These are phyloP conservation scores for Vanrija pseudolonga DNA, from an alignment of 1,284 basidiomycete species.

Conservation along the genomic window DNA sequence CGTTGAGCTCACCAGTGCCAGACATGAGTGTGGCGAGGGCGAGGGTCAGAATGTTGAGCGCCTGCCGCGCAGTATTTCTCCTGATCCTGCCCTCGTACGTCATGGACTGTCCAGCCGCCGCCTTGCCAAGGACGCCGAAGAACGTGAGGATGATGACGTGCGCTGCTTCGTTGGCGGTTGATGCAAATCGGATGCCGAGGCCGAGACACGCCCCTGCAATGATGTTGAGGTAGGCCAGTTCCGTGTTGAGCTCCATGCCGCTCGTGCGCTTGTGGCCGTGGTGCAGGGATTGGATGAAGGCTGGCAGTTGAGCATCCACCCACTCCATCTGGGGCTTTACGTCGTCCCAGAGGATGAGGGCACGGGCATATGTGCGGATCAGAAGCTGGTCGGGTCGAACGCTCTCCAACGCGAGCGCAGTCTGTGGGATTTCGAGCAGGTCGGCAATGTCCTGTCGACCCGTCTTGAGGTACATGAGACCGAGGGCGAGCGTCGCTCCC, in stretches of 20 bases:
- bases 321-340: constrained; percentile 72
- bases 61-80: constrained; percentile 79
- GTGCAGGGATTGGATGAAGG: constrained; percentile 61
- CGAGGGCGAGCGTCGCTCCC: constrained; percentile 83
- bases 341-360: constrained; percentile 82
- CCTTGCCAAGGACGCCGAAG: constrained; percentile 64
- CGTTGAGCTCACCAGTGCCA: constrained; percentile 89
- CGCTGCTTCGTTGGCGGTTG: constrained; percentile 81
- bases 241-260: constrained; percentile 64
- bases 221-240: constrained; percentile 84
- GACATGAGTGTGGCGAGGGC: constrained; percentile 89
- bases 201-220: constrained; percentile 86
- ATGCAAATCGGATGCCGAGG: constrained; percentile 87
- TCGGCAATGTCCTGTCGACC: constrained; percentile 78
- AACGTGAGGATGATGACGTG: constrained; percentile 75
- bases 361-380: constrained; percentile 70
- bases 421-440: constrained; percentile 76
- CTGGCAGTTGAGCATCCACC: constrained; percentile 71
- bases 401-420: constrained; percentile 69
- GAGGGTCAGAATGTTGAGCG: constrained; percentile 79
- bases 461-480: constrained; percentile 86
- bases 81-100: constrained; percentile 81
- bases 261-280: constrained; percentile 51
- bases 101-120: constrained; percentile 58
- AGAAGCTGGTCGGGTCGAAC: constrained; percentile 85